Base-by-base conservation (phyloP, 192 early-diverging fungal genomes). In the Backusella circina region DNA sequence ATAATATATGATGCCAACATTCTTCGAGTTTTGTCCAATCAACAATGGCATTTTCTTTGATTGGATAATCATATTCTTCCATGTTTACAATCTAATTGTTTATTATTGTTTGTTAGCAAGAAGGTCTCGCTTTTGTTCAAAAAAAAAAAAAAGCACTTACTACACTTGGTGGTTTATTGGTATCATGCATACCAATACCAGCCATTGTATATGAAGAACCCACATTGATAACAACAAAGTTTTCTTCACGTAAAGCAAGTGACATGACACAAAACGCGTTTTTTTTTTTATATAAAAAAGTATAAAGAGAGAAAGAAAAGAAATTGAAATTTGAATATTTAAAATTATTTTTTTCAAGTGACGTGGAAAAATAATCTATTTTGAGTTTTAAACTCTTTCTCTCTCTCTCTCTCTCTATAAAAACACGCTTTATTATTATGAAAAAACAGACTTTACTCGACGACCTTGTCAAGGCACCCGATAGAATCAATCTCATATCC, bases 181-280 rank as follows among this genome's bases (percentile, higher is more conserved):
- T 92, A 69, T 98, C 97, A 16, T 87, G 80, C 38, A 88, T 87
- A 77, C 90, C 89, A 69, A 88, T 87, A 57, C 93, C 91, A 16
- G 93, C 93, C 77, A 91, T 94, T n/a, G 91, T 93, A 28, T 71
- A 84, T 75, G 87, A 86, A 65, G 92, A 92, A 61, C 97, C 96
- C 32, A 92, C 87, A 84, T 97, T 94, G 71, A 98, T 90, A 16
- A 97, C 92, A 30, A 98, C 86, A 80, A 92, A 93, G 78, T 89
- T 93, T 57, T 91, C 91, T 79, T 97, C 96, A 64, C 83, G 84
- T 69, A 90, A 75, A 26, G 86, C 82, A 74, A 88, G 77, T 35
- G 79, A 73, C 84, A 86, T 84, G n/a, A 35, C 73, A 39, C 21
- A 23, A 35, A 68, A 67, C n/a, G 32, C 67, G 67, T 36, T 33